Conservation (phyloP, 257 asterid genomes). For the Jacaranda copaia region DNA sequence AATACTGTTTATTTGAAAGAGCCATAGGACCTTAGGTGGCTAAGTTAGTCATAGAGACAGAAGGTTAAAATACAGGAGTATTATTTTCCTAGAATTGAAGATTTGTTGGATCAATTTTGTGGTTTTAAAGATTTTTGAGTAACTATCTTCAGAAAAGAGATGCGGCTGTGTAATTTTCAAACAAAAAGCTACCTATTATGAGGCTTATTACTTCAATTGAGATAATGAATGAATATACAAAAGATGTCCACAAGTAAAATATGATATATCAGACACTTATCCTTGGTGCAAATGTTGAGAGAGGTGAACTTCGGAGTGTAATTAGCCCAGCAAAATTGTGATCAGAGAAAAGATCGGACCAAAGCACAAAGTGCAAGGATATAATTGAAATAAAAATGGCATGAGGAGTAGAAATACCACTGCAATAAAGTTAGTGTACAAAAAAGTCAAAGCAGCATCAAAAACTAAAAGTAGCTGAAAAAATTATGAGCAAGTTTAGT, state of each 20-base stretch:
- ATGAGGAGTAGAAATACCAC: constrained; percentile 68
- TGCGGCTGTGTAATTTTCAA: too few species aligned
- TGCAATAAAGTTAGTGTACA: constrained; percentile 42
- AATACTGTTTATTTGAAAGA: too few species aligned
- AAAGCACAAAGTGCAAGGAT: constrained; percentile 65
- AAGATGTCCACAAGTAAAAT: background rate
- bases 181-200: too few species aligned
- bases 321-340: constrained; percentile 42
- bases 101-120: too few species aligned
- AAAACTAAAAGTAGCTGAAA: background rate
- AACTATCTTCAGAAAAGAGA: too few species aligned
- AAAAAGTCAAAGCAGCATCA: constrained; percentile 47
- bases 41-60: too few species aligned
- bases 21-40: too few species aligned
- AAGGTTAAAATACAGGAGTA: too few species aligned
- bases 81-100: too few species aligned
- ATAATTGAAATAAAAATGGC: constrained; percentile 61
- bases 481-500: constrained; percentile 20
- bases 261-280: constrained; percentile 41
- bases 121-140: too few species aligned
- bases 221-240: too few species aligned
- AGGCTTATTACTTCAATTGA: too few species aligned
- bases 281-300: constrained; percentile 65
- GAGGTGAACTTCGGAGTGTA: constrained; percentile 57
- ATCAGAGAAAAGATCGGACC: constrained; percentile 66